A percentile compares a stretch with the other conserved stretches of the same genome.
Evolutionary conservation across 164 flowering plant genomes (phyloP).

Genomic region (Pachysandra terminalis): DNA sequence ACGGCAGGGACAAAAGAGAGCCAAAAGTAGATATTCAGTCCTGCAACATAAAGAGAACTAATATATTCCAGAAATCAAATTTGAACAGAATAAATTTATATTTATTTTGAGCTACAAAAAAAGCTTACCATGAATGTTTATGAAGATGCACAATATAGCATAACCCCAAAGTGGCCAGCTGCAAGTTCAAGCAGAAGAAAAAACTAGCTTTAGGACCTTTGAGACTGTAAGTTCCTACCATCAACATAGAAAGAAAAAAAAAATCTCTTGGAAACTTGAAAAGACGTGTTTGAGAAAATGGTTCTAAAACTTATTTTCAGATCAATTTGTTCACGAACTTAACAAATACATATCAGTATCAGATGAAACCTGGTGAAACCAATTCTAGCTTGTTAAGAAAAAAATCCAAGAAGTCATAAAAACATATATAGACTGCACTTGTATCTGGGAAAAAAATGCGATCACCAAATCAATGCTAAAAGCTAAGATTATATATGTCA

Average conservation of each 20-base stretch:
- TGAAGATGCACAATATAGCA: constrained; percentile 84
- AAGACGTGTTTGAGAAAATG: too few species aligned
- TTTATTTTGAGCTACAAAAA: neutral
- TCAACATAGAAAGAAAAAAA: constrained; percentile 84
- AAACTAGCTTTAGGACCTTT: neutral
- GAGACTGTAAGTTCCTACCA: neutral
- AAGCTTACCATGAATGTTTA: constrained; percentile 81
- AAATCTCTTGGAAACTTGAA: too few species aligned
- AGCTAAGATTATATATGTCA: too few species aligned
- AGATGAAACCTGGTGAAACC: too few species aligned
- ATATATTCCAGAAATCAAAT: neutral
- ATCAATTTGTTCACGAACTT: too few species aligned
- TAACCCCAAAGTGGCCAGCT: constrained; percentile 96
- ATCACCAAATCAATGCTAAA: too few species aligned
- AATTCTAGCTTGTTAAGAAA: too few species aligned
- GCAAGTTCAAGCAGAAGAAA: constrained; percentile 26
- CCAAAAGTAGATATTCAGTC: constrained; percentile 91
- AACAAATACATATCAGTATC: too few species aligned
- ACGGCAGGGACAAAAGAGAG: constrained; percentile 88
- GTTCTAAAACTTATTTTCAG: too few species aligned
- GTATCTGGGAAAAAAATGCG: constrained; percentile 17
- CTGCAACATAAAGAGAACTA: constrained; percentile 38
- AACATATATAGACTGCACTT: too few species aligned
- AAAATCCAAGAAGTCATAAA: too few species aligned
- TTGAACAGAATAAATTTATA: neutral